Evolutionary conservation across 2,329 filamentous ascomycete species (phyloP), one percentile per base, ranked within the genome.

Genomic region (Amauroascus niger): DNA sequence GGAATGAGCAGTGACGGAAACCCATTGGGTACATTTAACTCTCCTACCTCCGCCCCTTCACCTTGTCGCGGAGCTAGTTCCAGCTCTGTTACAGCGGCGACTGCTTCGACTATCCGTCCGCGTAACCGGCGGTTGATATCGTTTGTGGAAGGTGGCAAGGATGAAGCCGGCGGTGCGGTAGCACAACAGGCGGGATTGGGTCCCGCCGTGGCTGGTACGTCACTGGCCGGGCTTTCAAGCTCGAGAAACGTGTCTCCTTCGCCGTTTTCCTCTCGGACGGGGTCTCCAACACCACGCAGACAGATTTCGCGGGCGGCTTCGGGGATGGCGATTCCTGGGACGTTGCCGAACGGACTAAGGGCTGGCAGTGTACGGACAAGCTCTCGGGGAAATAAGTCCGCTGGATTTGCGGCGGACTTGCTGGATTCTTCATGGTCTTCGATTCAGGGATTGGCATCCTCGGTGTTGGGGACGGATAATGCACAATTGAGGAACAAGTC

Each of bases 341-440:
- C 33, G 16, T 18, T 41, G n/a, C 39, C 55, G 14, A 47, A 24
- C 18, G 48, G 37, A 13, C 11, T 20, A 18, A 40, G 43, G 16
- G 26, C 44, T 22, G 41, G 26, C 30, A 39, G 41, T 32, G 46
- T 45, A 16, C 47, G 41, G 51, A 32, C 50, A 33, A 43, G 37
- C 6, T 33, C 33, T 2, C 16, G 43, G 8, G 26, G 46, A 5
- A 54, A 48, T 18, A 55, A 45, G 9, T 14, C 49, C 13, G 11
- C 48, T 28, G 55, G 48, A 13, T 53, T 58, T 44, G 55, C 53
- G 26, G 28, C 66, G 45, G 67, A 69, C 59, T 66, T 74, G 50
- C 65, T 74, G 58, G 73, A 74, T 54, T 69, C 70, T 24, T 69
- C 71, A 3, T 76, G 74, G 74, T 71, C 73, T n/a, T 75, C 73